These are phyloP conservation scores for Cavenderia fasciculata DNA, from an alignment of 78 protist species.

Conservation along the genomic window DNA sequence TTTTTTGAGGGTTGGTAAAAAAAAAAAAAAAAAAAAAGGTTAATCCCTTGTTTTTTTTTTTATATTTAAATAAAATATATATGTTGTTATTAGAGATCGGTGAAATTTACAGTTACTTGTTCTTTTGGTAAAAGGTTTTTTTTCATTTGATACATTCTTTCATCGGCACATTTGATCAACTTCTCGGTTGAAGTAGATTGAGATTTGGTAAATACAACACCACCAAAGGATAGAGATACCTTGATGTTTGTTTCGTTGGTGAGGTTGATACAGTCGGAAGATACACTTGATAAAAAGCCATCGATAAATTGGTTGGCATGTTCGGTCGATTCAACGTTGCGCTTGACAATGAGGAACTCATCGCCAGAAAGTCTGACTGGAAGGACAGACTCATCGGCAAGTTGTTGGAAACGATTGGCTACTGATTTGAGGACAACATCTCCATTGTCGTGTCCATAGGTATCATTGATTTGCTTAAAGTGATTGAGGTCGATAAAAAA, in stretches of 20 bases:
- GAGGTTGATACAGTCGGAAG: neutral
- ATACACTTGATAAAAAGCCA: neutral
- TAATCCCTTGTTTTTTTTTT: no score
- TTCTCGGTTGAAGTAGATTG: neutral
- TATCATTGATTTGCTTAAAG: slow-evolving; percentile 63
- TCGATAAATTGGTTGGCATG: slow-evolving; percentile 31
- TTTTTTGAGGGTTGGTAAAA: no score
- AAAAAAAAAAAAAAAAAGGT: no score
- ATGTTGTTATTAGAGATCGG: no score
- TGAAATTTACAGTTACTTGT: no score
- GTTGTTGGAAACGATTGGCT: slow-evolving; percentile 5
- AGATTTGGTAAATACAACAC: slow-evolving; percentile 50
- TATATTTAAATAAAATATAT: no score
- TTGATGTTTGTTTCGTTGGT: neutral
- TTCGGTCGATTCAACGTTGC: slow-evolving; percentile 17
- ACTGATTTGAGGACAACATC: slow-evolving; percentile 39
- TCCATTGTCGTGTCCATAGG: slow-evolving; percentile 66
- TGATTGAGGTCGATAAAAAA: slow-evolving; percentile 43
- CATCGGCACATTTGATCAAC: slow-evolving; percentile 56
- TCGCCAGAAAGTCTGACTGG: slow-evolving; percentile 72
- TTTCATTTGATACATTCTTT: slow-evolving; percentile 74
- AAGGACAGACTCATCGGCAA: slow-evolving; percentile 4
- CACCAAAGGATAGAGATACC: slow-evolving; percentile 36
- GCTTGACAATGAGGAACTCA: slow-evolving; percentile 56
- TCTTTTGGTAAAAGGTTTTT: no score